Evolutionary conservation across 495 filamentous ascomycete species (phyloP), one percentile per base, ranked within the genome.

Genomic region (Neurospora sp.): DNA sequence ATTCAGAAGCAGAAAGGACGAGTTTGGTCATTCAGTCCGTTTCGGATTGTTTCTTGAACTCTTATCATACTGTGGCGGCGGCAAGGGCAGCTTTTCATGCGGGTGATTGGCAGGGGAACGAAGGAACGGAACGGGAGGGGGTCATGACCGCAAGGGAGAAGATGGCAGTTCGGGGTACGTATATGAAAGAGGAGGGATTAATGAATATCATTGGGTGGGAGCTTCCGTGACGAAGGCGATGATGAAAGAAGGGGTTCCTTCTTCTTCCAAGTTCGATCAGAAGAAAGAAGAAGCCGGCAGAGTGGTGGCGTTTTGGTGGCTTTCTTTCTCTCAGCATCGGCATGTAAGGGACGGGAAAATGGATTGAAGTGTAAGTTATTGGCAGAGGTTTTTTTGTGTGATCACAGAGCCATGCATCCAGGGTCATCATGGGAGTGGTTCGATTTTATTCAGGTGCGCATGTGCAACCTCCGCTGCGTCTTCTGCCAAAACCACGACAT

Each of bases 401-500:
- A 73, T 22, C 37, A 41, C 83, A 83, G 91, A 94, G 74, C 90
- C 91, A 0, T 93, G 91, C 77, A 89, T 94, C 42, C 91, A 93
- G 78, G 92, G 91, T 22, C 89, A 90, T 75, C 85, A 91, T 77
- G 92, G 92, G 10, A 90, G 87, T 72, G 92, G 92, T 47, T 85
- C 89, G 8, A 90, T 94, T 69, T 94, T 94, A 83, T 93, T 94
- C 77, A 81, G 77, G 73, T 72, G 12, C 14, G 53, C 39, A 89
- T 89, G 14, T 94, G 91, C 77, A 93, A 92, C 79, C 78, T 93
- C 42, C 87, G 91, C 18, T 94, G 92, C 78, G 90, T 92, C 0
- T 94, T 94, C 77, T 95, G 92, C 79, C 92, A 94, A 78, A 94
- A 94, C 81, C 87, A 93, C 80, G 91, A 93, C 68, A 94, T 94